Conservation (phyloP, 2,329 filamentous ascomycete species). For the Colletotrichum orchidophilum region DNA sequence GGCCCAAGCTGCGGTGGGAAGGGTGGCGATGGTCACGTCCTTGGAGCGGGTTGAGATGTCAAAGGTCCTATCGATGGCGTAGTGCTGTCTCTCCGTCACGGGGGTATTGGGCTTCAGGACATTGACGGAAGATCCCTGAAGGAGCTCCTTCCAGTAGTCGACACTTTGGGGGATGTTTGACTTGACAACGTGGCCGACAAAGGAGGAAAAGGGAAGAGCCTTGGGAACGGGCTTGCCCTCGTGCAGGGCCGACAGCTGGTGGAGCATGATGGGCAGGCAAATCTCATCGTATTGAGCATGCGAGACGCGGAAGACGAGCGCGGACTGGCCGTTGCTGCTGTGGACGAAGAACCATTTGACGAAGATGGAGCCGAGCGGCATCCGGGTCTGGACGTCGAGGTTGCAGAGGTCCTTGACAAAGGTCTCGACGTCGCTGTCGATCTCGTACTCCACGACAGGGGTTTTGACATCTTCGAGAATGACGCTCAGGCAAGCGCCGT, state of each 20-base stretch:
- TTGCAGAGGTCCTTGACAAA: slow-evolving; percentile 65
- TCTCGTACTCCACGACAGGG: slow-evolving; percentile 61
- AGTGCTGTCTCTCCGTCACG: slow-evolving; percentile 48
- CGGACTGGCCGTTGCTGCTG: slow-evolving; percentile 42
- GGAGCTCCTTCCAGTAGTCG: slow-evolving; percentile 69
- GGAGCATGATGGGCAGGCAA: slow-evolving; percentile 69
- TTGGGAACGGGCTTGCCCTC: slow-evolving; percentile 41
- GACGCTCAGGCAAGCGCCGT: slow-evolving; percentile 62
- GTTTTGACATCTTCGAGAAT: slow-evolving; percentile 64
- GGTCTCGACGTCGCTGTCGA: slow-evolving; percentile 58
- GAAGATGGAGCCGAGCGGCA: slow-evolving; percentile 68
- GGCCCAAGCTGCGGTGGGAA: slow-evolving; percentile 75
- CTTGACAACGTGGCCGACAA: slow-evolving; percentile 53
- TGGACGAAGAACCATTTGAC: slow-evolving; percentile 67
- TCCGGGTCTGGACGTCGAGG: slow-evolving; percentile 63
- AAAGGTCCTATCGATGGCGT: slow-evolving; percentile 52
- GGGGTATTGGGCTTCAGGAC: slow-evolving; percentile 50
- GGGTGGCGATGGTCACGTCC: slow-evolving; percentile 69
- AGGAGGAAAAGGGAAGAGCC: slow-evolving; percentile 55
- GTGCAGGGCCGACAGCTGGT: slow-evolving; percentile 66
- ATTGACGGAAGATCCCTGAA: slow-evolving; percentile 62
- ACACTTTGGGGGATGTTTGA: slow-evolving; percentile 58
- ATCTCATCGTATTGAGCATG: slow-evolving; percentile 78
- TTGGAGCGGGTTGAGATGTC: slow-evolving; percentile 57
- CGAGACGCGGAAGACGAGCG: slow-evolving; percentile 69